Evolutionary conservation across 2,329 filamentous ascomycete genomes (phyloP).

Genomic region (Colletotrichum noveboracense): DNA sequence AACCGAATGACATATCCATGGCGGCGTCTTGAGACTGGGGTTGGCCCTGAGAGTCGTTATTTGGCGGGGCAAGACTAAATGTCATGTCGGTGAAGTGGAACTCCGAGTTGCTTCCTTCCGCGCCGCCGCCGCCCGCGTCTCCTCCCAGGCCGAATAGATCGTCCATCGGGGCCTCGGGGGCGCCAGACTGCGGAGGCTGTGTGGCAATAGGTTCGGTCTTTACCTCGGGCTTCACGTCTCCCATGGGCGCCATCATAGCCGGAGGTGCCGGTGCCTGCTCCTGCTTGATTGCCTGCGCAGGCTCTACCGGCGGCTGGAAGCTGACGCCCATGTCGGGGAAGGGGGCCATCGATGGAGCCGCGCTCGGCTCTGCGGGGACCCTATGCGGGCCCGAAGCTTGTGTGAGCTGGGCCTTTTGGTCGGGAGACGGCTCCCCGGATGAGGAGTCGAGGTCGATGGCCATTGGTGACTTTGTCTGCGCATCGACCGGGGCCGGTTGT

Average conservation of each 20-base stretch:
- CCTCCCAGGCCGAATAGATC: conserved; percentile 13
- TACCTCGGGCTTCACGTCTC: conserved; percentile 33
- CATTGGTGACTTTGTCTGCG: conserved; percentile 40
- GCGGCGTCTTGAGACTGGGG: conserved; percentile 38
- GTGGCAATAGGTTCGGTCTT: conserved; percentile 19
- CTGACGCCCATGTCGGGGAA: conserved; percentile 63
- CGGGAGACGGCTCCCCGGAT: conserved; percentile 23
- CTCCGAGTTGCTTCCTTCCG: conserved; percentile 34
- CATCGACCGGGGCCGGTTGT: conserved; percentile 32
- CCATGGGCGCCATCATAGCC: conserved; percentile 28
- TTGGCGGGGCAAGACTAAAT: conserved; percentile 55
- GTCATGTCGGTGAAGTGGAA: conserved; percentile 63
- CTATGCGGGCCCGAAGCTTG: conserved; percentile 8
- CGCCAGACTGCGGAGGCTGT: conserved; percentile 23
- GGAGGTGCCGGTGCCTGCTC: conserved; percentile 20
- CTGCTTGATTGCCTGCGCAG: conserved; percentile 16
- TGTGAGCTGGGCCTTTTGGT: background rate
- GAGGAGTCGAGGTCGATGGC: conserved; percentile 42
- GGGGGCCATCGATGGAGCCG: conserved; percentile 52
- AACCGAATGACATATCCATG: conserved; percentile 52
- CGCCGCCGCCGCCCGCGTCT: conserved; percentile 8
- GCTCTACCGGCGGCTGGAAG: conserved; percentile 30
- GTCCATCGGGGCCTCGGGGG: conserved; percentile 23
- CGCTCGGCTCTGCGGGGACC: conserved; percentile 12
- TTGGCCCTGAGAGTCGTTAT: conserved; percentile 32